These are phyloP conservation scores for Clonostachys chloroleuca DNA, from an alignment of 2,329 filamentous ascomycete genomes.

Conservation along the genomic window DNA sequence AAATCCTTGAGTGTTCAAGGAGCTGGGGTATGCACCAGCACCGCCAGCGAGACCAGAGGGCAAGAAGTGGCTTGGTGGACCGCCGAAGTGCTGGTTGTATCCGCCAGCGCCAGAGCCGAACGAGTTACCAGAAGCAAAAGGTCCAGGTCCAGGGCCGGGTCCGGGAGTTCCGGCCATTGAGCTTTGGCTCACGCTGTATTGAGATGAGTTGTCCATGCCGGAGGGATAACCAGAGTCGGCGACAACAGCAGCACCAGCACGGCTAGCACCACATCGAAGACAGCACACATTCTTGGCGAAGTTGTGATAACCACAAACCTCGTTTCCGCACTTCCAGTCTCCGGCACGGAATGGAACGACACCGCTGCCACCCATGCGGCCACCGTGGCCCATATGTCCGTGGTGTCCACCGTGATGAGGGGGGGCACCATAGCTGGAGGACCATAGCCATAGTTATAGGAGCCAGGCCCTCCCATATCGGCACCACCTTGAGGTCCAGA, in stretches of 20 bases:
- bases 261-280: slow-evolving; percentile 90
- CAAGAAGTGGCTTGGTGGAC: slow-evolving; percentile 83
- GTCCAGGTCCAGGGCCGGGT: slow-evolving; percentile 71
- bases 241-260: slow-evolving; percentile 88
- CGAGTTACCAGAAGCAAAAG: slow-evolving; percentile 65
- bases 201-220: slow-evolving; percentile 74
- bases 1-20: slow-evolving; percentile 74
- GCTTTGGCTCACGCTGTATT: slow-evolving; percentile 79
- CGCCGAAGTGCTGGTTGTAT: slow-evolving; percentile 79
- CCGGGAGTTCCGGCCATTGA: slow-evolving; percentile 83
- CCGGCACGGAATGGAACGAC: slow-evolving; percentile 96
- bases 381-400: slow-evolving; percentile 45
- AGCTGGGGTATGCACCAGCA: slow-evolving; percentile 68
- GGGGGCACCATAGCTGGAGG: slow-evolving; percentile 74
- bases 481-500: slow-evolving; percentile 63
- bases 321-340: slow-evolving; percentile 98
- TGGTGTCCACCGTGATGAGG: slow-evolving; percentile 55
- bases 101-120: slow-evolving; percentile 59
- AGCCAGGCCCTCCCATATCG: slow-evolving; percentile 44
- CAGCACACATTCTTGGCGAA: slow-evolving; percentile 99
- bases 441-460: slow-evolving; percentile 49
- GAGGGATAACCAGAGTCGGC: slow-evolving; percentile 83
- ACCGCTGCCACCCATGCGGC: slow-evolving; percentile 71
- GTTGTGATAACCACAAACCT: slow-evolving; percentile 97
- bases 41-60: slow-evolving; percentile 76